Percentiles rank a stretch among this genome's conserved stretches.
Evolutionary conservation across 169 alveolate species (phyloP).

Genomic region (Babesia ovis): DNA sequence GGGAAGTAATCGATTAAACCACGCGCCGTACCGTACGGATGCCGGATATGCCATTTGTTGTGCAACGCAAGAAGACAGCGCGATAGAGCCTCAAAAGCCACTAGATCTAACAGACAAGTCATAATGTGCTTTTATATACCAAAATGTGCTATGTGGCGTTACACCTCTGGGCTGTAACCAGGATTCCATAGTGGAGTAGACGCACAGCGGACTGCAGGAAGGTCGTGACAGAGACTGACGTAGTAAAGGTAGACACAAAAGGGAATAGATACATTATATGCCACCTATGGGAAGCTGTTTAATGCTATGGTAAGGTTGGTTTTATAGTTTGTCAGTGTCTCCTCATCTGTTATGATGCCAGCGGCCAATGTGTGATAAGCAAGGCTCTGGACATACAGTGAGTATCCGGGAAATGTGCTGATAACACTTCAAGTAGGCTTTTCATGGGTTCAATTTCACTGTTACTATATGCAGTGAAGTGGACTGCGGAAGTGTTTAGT

Average conservation of each 20-base stretch:
- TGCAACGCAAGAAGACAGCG: constrained; percentile 11
- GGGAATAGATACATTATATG: too few relatives aligned
- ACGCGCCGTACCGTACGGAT: neutral
- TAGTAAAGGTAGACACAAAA: neutral
- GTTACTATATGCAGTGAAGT: too few relatives aligned
- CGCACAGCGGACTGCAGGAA: neutral
- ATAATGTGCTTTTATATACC: neutral
- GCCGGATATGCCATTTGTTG: constrained; percentile 32
- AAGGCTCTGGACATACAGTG: too few relatives aligned
- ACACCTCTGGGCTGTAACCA: neutral
- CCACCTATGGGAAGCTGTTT: too few relatives aligned
- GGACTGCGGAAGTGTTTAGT: too few relatives aligned
- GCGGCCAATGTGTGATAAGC: too few relatives aligned
- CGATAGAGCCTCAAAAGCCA: neutral
- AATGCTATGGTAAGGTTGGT: too few relatives aligned
- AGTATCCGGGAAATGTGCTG: too few relatives aligned
- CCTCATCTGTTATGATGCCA: too few relatives aligned
- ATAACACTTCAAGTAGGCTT: too few relatives aligned
- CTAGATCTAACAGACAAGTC: neutral
- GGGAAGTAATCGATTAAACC: neutral
- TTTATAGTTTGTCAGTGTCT: too few relatives aligned
- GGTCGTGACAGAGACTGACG: constrained; percentile 1
- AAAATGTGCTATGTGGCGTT: neutral
- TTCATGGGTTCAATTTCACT: neutral
- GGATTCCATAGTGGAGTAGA: neutral